phyloP scores from a whole-genome alignment of 2,329 filamentous ascomycete species.

The Nannizziopsis arthrosporioides region DNA sequence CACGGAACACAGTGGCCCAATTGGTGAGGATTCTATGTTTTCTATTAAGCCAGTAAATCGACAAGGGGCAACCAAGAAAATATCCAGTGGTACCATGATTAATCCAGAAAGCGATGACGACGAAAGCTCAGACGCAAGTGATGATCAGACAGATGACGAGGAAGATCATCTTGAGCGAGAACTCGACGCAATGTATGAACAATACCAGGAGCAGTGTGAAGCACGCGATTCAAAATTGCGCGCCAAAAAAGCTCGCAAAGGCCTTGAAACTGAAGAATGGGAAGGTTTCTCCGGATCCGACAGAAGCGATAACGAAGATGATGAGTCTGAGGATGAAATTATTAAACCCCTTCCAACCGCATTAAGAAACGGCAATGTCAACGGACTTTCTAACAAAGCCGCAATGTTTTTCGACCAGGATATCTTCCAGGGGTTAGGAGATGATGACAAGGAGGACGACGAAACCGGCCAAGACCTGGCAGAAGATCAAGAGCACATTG shows the following conservation, averaged over 20 bases:
- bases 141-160: constrained; percentile 59
- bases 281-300: constrained; percentile 67
- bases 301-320: constrained; percentile 49
- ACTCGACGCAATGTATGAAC: constrained; percentile 75
- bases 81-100: constrained; percentile 68
- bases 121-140: constrained; percentile 45
- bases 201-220: constrained; percentile 69
- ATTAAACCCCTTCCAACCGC: constrained; percentile 14
- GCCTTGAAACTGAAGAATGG: constrained; percentile 80
- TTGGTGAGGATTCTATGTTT: constrained; percentile 76
- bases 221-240: constrained; percentile 75
- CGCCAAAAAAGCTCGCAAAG: constrained; percentile 75
- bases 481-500: constrained; percentile 29
- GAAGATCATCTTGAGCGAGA: constrained; percentile 73
- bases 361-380: constrained; percentile 19
- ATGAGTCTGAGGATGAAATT: constrained; percentile 45
- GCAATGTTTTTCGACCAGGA: constrained; percentile 88
- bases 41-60: constrained; percentile 71
- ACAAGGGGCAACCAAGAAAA: constrained; percentile 54
- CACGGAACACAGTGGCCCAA: constrained; percentile 69
- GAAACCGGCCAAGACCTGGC: constrained; percentile 40
- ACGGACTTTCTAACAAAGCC: constrained; percentile 69
- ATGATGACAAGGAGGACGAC: constrained; percentile 47
- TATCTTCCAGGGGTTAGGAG: constrained; percentile 75
- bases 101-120: constrained; percentile 51